Evolutionary conservation across 768 basidiomycete species (phyloP).

Genomic region (Scleroderma bovista): DNA sequence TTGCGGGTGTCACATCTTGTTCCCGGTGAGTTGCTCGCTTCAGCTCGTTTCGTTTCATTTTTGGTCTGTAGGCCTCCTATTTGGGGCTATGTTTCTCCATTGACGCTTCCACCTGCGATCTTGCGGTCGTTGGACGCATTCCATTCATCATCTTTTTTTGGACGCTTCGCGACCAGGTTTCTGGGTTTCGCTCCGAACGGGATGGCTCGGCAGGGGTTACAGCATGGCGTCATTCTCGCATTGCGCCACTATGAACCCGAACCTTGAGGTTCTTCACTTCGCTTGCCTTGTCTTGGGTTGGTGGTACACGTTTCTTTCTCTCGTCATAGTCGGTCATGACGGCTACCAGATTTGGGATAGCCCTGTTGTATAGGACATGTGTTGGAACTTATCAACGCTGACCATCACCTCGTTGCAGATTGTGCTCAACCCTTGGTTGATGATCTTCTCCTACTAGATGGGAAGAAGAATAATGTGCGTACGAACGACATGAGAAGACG

Average conservation of each 20-base stretch:
- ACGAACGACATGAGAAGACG: too few species aligned
- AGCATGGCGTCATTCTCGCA: neutral
- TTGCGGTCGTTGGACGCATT: neutral
- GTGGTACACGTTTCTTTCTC: neutral
- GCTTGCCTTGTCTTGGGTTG: neutral
- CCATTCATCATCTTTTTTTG: neutral
- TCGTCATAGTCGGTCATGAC: too few species aligned
- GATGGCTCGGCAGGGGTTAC: neutral
- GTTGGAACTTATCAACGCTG: conserved; percentile 4
- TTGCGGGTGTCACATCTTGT: conserved; percentile 61
- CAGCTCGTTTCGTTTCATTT: neutral
- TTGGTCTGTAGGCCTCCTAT: neutral
- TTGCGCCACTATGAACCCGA: neutral
- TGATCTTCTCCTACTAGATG: conserved; percentile 64
- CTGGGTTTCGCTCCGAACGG: neutral
- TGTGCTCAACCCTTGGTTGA: conserved; percentile 83
- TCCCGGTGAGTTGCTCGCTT: conserved; percentile 50
- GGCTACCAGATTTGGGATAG: neutral
- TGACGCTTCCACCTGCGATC: too few species aligned
- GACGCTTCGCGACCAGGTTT: neutral
- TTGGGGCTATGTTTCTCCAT: neutral
- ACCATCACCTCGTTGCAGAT: conserved; percentile 39
- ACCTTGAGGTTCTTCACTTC: neutral
- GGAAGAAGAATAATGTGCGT: too few species aligned
- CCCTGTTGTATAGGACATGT: too few species aligned